Evolutionary conservation across 768 basidiomycete species (phyloP).

Genomic region (Hydnomerulius pinastri): DNA sequence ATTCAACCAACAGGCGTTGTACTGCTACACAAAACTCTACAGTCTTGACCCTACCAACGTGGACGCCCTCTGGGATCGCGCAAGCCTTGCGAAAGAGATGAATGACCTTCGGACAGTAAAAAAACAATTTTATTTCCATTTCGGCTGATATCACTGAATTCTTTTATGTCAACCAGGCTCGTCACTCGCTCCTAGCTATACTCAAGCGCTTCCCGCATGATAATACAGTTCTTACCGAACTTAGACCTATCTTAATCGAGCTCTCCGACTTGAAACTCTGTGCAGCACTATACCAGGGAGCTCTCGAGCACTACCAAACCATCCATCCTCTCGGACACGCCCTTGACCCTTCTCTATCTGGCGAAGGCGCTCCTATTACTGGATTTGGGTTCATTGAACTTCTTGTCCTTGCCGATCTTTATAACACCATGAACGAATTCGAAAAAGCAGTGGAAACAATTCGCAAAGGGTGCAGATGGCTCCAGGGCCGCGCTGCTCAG

Average conservation of each 20-base stretch:
- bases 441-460: slow-evolving; percentile 69
- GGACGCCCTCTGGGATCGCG: slow-evolving; percentile 88
- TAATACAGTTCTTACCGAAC: slow-evolving; percentile 73
- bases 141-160: neutral
- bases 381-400: slow-evolving; percentile 54
- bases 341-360: slow-evolving; percentile 18
- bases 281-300: slow-evolving; percentile 65
- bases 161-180: slow-evolving; percentile 19
- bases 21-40: slow-evolving; percentile 86
- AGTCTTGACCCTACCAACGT: slow-evolving; percentile 79
- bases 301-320: slow-evolving; percentile 68
- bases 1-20: slow-evolving; percentile 82
- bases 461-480: slow-evolving; percentile 80
- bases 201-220: slow-evolving; percentile 63
- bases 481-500: slow-evolving; percentile 79
- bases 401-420: slow-evolving; percentile 83
- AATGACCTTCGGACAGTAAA: slow-evolving; percentile 69
- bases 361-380: slow-evolving; percentile 7
- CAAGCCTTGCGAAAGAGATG: slow-evolving; percentile 74
- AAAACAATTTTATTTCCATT: neutral
- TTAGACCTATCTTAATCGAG: slow-evolving; percentile 73
- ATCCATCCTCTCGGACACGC: slow-evolving; percentile 45
- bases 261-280: slow-evolving; percentile 67
- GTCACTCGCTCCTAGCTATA: slow-evolving; percentile 28
- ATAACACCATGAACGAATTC: slow-evolving; percentile 69